phyloP scores from a whole-genome alignment of 2,329 filamentous ascomycete species.

The Bipolaris zeicola region DNA sequence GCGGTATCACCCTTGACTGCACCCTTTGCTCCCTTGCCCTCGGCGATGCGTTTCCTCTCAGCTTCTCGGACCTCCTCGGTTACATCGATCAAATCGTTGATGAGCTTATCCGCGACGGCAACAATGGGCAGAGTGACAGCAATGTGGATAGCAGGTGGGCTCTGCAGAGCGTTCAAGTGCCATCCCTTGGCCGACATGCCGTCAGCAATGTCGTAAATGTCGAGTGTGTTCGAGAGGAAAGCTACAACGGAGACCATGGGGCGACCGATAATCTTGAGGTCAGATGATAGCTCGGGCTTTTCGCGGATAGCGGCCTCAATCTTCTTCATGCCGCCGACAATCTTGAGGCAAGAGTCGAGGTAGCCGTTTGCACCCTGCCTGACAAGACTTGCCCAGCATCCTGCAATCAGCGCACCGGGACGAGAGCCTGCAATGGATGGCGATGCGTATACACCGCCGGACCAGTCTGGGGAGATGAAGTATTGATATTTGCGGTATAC shows the following conservation, averaged over 20 bases:
- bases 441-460: constrained; percentile 92
- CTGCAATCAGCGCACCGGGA: constrained; percentile 91
- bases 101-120: constrained; percentile 78
- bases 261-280: constrained; percentile 80
- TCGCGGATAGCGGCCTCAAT: constrained; percentile 74
- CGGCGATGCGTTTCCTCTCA: constrained; percentile 72
- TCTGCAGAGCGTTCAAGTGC: constrained; percentile 95
- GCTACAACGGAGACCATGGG: constrained; percentile 91
- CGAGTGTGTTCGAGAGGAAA: constrained; percentile 80
- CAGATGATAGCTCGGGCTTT: constrained; percentile 69
- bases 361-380: constrained; percentile 86
- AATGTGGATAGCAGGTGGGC: constrained; percentile 88
- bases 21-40: constrained; percentile 67
- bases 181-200: constrained; percentile 83
- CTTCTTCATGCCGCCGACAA: constrained; percentile 84
- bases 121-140: constrained; percentile 89
- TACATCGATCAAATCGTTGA: constrained; percentile 68
- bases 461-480: constrained; percentile 94
- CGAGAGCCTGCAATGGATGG: constrained; percentile 90
- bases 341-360: constrained; percentile 81
- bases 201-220: constrained; percentile 95
- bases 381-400: constrained; percentile 94
- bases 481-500: constrained; percentile 88
- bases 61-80: constrained; percentile 78
- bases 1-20: constrained; percentile 76